These are phyloP conservation scores for Rubroboletus pulcherrimus DNA, from an alignment of 768 basidiomycete species.

Conservation along the genomic window DNA sequence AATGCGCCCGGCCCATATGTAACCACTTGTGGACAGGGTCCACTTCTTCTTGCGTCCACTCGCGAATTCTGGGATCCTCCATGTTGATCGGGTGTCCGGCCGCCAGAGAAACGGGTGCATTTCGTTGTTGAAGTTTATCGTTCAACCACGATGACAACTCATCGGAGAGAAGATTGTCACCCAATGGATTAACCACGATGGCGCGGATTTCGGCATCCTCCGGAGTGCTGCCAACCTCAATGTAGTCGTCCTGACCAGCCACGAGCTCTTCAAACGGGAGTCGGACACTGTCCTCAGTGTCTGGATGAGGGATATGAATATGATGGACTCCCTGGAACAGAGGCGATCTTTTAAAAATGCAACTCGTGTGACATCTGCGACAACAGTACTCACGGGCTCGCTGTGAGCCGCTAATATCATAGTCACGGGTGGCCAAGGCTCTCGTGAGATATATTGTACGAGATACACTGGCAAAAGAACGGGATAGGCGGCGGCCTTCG, in stretches of 20 bases:
- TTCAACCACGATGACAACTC: constrained; percentile 31
- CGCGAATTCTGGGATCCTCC: constrained; percentile 38
- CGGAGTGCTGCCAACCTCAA: constrained; percentile 9
- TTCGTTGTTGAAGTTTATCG: constrained; percentile 24
- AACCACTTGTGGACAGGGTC: constrained; percentile 36
- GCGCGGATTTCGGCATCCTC: constrained; percentile 19
- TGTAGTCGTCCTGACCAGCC: constrained; percentile 21
- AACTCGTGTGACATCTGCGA: not conserved
- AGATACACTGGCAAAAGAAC: constrained; percentile 64
- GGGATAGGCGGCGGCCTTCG: constrained; percentile 56
- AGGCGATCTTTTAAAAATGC: not conserved
- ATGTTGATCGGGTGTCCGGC: constrained; percentile 23
- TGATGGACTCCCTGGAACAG: constrained; percentile 24
- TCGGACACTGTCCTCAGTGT: constrained; percentile 9
- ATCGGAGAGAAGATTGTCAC: constrained; percentile 32
- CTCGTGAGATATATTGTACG: constrained; percentile 41
- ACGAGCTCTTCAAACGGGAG: constrained; percentile 26
- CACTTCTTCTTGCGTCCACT: constrained; percentile 38
- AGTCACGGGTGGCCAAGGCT: constrained; percentile 29
- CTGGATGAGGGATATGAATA: constrained; percentile 25
- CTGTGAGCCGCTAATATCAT: constrained; percentile 27
- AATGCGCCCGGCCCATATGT: constrained; percentile 27
- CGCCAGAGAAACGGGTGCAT: constrained; percentile 19
- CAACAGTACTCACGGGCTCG: constrained; percentile 20
- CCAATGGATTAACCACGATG: constrained; percentile 16